These are phyloP conservation scores for Coffea humblotiana DNA, from an alignment of 305 asterid species.

Conservation along the genomic window DNA sequence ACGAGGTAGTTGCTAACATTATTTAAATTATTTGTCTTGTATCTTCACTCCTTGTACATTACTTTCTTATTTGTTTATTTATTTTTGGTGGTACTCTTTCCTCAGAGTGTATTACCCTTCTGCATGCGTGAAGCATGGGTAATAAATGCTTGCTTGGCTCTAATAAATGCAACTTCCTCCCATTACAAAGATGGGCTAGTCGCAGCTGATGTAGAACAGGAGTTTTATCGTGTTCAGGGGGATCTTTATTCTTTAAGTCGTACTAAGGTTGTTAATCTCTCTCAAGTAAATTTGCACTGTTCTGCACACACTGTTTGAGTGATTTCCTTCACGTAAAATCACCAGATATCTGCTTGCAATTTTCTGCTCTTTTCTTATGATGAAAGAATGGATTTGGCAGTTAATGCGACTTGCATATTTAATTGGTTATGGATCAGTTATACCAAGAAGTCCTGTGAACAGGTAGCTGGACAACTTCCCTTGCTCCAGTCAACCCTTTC, in stretches of 20 bases:
- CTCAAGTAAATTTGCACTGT: background rate
- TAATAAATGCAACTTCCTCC: conserved; percentile 71
- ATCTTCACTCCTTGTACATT: conserved; percentile 21
- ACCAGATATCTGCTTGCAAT: conserved; percentile 1
- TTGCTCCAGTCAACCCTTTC: background rate
- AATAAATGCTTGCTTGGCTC: conserved; percentile 80
- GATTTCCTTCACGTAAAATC: background rate
- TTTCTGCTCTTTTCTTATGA: conserved; percentile 4
- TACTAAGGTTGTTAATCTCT: conserved; percentile 64
- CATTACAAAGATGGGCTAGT: conserved; percentile 71
- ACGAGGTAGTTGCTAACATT: conserved; percentile 64
- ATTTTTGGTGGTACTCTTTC: conserved; percentile 27
- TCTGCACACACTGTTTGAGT: conserved; percentile 1
- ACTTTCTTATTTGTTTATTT: conserved; percentile 23
- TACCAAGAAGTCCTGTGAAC: conserved; percentile 94
- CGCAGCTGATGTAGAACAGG: conserved; percentile 80
- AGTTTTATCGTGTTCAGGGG: conserved; percentile 89
- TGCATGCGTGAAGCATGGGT: conserved; percentile 99
- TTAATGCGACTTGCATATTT: conserved; percentile 95
- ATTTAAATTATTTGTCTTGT: conserved; percentile 24
- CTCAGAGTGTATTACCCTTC: conserved; percentile 80
- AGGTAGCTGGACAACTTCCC: conserved; percentile 48
- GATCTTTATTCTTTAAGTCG: conserved; percentile 87
- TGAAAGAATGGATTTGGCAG: conserved; percentile 48
- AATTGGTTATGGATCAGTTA: conserved; percentile 85